Evolutionary conservation across 2,329 filamentous ascomycete species (phyloP), one percentile per base, ranked within the genome.

Genomic region (Keithomyces neogunnii): DNA sequence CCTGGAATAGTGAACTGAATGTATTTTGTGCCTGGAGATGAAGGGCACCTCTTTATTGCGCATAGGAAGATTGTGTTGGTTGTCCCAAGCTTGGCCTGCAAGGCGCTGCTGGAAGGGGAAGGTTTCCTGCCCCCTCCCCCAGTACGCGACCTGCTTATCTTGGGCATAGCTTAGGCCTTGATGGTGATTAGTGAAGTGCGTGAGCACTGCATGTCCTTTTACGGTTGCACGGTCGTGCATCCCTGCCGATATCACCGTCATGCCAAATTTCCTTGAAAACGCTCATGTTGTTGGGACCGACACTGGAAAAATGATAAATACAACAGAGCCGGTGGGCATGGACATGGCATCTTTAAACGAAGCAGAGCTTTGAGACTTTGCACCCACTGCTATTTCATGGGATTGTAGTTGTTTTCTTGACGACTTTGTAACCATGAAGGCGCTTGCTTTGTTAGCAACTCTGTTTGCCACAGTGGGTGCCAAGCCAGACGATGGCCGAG

Each of bases 391-490:
- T 28, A 7, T 19, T 19, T 40, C 8, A 26, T 40, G 13, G 19
- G 2, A 5, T 26, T 19, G 1, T 19, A 1, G 19, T 19, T 35
- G 33, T 7, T 2, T 35, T 11, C 33, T 35, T 35, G 11, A 35
- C 6, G 33, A 6, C 6, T 7, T n/a, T 28, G 30, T 19, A 6
- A 46, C 13, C 36, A 61, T 61, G 60, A 60, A 57, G 50, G 47
- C 48, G 5, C 10, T 55, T 26, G n/a, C 52, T 32, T 28, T 55
- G 6, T 39, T 59, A 13, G 49, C 56, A 10, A 48, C 49, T n/a
- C 49, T 60, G 11, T 28, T 58, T 47, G 53, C 56, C 29, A 46
- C 50, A 43, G 55, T 57, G 32, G 51, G 52, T 31, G 57, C 52
- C 35, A 47, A 54, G 29, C 51, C 56, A 19, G 55, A 50, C n/a